These are phyloP conservation scores for Xylariales sp. DNA, from an alignment of 2,329 filamentous ascomycete species.

Conservation along the genomic window DNA sequence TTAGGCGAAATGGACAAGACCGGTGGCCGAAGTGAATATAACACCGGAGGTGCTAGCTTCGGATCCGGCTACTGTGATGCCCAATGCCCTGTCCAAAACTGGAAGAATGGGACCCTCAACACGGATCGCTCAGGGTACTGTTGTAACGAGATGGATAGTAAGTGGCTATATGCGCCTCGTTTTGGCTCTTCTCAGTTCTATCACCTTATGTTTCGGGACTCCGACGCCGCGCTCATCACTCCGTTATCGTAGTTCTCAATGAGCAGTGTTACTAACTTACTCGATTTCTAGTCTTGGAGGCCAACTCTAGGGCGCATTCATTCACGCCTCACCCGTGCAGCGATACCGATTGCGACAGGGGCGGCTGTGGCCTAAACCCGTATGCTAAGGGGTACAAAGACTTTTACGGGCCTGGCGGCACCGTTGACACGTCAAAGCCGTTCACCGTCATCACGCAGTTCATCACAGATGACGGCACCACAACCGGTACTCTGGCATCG, in stretches of 20 bases:
- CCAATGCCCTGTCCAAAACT: slow-evolving; percentile 61
- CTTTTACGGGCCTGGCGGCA: slow-evolving; percentile 44
- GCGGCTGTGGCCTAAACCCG: slow-evolving; percentile 54
- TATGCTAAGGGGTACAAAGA: slow-evolving; percentile 48
- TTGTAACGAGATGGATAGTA: slow-evolving; percentile 73
- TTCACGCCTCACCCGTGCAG: slow-evolving; percentile 70
- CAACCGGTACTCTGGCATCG: slow-evolving; percentile 52
- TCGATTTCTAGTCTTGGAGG: slow-evolving; percentile 63
- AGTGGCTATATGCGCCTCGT: slow-evolving; percentile 6
- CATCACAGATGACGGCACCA: slow-evolving; percentile 39
- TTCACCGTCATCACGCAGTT: slow-evolving; percentile 48
- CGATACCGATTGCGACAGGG: slow-evolving; percentile 54
- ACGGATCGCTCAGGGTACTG: slow-evolving; percentile 69
- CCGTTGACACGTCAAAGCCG: slow-evolving; percentile 46
- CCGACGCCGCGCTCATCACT: not conserved
- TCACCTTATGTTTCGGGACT: not conserved
- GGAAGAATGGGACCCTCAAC: slow-evolving; percentile 62
- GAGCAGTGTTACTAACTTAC: slow-evolving; percentile 6
- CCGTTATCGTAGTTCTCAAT: not conserved
- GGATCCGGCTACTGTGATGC: slow-evolving; percentile 72
- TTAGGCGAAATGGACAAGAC: slow-evolving; percentile 71
- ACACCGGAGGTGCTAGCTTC: slow-evolving; percentile 68
- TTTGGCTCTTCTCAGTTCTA: not conserved
- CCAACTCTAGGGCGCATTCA: slow-evolving; percentile 68
- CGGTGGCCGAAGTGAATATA: slow-evolving; percentile 65